A percentile compares a stretch with the other conserved stretches of the same genome.
Conservation (phyloP, 306 rosid species). For the Citrullus colocynthis region DNA sequence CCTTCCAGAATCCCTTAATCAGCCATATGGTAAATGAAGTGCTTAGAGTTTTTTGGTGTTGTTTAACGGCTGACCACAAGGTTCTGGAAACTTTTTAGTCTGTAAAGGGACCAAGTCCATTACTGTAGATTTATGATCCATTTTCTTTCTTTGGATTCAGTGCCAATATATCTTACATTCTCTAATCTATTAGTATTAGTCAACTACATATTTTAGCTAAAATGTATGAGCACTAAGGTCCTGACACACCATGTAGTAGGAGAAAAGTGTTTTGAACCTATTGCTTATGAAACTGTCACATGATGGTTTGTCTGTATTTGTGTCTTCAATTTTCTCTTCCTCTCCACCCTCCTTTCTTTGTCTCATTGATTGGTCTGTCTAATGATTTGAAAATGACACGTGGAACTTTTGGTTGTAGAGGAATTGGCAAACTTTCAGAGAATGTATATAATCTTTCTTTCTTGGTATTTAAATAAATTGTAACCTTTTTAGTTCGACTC, state of each 20-base stretch:
- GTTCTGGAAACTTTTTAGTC: not conserved
- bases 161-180: not conserved
- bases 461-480: not conserved
- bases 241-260: not conserved
- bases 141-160: not conserved
- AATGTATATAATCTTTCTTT: not conserved
- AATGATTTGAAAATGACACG: not conserved
- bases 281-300: not conserved
- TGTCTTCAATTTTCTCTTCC: not conserved
- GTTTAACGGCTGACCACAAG: not conserved
- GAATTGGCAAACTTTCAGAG: not conserved
- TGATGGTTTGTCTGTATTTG: not conserved
- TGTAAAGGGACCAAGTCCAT: not conserved
- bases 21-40: constrained; percentile 51
- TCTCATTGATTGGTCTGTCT: not conserved
- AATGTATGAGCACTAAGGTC: not conserved
- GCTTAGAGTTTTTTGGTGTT: not conserved
- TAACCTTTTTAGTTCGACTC: not conserved
- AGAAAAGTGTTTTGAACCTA: not conserved
- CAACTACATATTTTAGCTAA: not conserved
- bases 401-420: not conserved
- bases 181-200: not conserved
- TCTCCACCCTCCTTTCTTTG: not conserved
- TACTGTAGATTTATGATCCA: not conserved
- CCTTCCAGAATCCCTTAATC: constrained; percentile 37